A percentile compares a stretch with the other conserved stretches of the same genome.
Evolutionary conservation across 2,329 filamentous ascomycete genomes (phyloP).

Genomic region (Trichoderma citrinoviride): DNA sequence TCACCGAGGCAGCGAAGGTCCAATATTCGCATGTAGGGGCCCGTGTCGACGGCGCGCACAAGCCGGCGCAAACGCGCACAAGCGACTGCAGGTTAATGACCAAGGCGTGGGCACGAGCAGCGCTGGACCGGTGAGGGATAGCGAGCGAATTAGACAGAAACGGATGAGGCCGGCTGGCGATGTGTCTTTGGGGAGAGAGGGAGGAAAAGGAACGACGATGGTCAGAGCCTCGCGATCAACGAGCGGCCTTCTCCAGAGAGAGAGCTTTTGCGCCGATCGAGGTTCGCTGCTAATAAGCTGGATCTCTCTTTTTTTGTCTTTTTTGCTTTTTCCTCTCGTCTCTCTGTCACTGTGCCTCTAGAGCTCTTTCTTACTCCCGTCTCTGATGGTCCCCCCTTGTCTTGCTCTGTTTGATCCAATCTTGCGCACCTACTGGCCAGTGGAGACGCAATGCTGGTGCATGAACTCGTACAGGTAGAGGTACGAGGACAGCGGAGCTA

Average conservation of each 20-base stretch:
- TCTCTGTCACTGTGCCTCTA: not conserved
- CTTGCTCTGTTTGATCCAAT: constrained; percentile 12
- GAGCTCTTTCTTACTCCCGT: not conserved
- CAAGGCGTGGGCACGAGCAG: not conserved
- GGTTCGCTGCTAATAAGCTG: not conserved
- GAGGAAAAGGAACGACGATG: constrained; percentile 7
- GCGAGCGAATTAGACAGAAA: not conserved
- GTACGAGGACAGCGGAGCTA: not conserved
- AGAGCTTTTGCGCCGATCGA: not conserved
- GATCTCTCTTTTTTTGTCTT: not conserved
- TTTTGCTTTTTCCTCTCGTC: not conserved
- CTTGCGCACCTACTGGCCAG: constrained; percentile 5
- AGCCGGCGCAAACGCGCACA: constrained; percentile 23
- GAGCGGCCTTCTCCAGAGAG: not conserved
- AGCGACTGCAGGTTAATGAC: constrained; percentile 6
- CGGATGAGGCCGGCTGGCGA: not conserved
- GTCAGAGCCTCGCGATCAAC: constrained; percentile 1
- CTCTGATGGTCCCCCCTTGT: constrained; percentile 3
- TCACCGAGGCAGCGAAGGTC: constrained; percentile 12
- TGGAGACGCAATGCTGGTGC: constrained; percentile 4
- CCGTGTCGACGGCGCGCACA: constrained; percentile 21
- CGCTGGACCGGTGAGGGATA: not conserved
- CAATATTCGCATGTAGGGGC: constrained; percentile 9
- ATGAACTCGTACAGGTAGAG: constrained; percentile 18
- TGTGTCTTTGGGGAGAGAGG: not conserved